These are phyloP conservation scores for Cicer arietinum DNA, from an alignment of 306 rosid genomes.

Conservation along the genomic window DNA sequence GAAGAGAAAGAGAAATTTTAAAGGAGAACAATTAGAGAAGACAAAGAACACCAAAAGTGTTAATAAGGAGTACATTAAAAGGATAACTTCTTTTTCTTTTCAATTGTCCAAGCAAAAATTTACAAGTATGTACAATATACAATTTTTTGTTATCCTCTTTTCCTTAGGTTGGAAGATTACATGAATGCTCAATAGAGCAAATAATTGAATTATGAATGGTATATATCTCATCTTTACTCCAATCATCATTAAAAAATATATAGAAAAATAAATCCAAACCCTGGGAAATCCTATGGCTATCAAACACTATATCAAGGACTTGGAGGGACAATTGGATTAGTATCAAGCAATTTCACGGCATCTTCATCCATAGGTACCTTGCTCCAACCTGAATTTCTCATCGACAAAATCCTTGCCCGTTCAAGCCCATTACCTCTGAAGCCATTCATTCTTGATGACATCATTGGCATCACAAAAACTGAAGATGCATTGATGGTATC, in stretches of 20 bases:
- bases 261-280: conserved; percentile 24
- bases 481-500: conserved; percentile 89
- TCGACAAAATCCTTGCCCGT: conserved; percentile 63
- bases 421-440: conserved; percentile 84
- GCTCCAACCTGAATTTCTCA: conserved; percentile 73
- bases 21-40: no score
- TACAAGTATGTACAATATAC: conserved; percentile 53
- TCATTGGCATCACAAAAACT: conserved; percentile 96
- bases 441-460: conserved; percentile 93
- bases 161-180: conserved; percentile 32
- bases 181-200: conserved; percentile 48
- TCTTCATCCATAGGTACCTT: conserved; percentile 71
- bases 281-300: conserved; percentile 40
- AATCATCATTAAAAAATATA: conserved; percentile 39
- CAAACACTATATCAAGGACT: conserved; percentile 55
- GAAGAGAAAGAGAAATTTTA: no score
- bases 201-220: conserved; percentile 38
- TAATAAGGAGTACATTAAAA: no score
- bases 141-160: conserved; percentile 3
- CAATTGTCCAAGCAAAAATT: conserved; percentile 46
- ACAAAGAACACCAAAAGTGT: no score
- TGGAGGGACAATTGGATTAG: conserved; percentile 42
- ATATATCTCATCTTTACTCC: conserved; percentile 35
- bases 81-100: not conserved
- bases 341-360: conserved; percentile 53